These are phyloP conservation scores for Ochetophila trinervis DNA, from an alignment of 306 rosid species.

Conservation along the genomic window DNA sequence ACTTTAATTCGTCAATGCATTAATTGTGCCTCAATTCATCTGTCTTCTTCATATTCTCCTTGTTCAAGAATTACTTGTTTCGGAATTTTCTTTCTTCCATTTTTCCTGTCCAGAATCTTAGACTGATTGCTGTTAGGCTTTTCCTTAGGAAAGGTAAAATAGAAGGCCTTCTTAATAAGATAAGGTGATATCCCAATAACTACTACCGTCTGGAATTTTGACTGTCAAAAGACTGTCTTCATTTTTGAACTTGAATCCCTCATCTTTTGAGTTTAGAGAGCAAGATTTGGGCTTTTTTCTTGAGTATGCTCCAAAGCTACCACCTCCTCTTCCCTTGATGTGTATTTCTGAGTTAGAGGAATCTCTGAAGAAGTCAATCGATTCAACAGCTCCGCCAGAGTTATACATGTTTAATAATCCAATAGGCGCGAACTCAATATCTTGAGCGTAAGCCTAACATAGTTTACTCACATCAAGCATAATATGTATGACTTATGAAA, in stretches of 20 bases:
- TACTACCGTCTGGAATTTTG: slow-evolving; percentile 17
- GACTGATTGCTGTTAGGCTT: background rate
- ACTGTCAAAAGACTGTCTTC: slow-evolving; percentile 34
- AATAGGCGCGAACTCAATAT: slow-evolving; percentile 34
- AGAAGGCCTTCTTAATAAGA: slow-evolving; percentile 13
- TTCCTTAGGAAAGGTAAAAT: background rate
- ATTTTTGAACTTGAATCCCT: slow-evolving; percentile 23
- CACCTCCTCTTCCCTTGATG: slow-evolving; percentile 33
- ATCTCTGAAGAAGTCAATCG: slow-evolving; percentile 15
- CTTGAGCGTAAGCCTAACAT: slow-evolving; percentile 30
- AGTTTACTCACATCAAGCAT: background rate
- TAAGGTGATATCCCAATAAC: slow-evolving; percentile 28
- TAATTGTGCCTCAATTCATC: no score
- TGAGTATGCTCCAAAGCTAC: slow-evolving; percentile 41
- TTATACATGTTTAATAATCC: slow-evolving; percentile 42
- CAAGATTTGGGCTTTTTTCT: slow-evolving; percentile 33
- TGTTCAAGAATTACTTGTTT: background rate
- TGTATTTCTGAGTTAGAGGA: slow-evolving; percentile 21
- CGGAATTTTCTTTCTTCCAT: background rate
- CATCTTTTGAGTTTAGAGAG: slow-evolving; percentile 22
- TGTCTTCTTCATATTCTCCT: background rate
- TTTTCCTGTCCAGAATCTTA: background rate
- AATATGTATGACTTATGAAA: no score
- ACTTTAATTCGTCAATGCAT: no score
- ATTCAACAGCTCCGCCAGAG: slow-evolving; percentile 41